Base-by-base conservation (phyloP, 306 rosid species). In the Sechiopsis laciniata region DNA sequence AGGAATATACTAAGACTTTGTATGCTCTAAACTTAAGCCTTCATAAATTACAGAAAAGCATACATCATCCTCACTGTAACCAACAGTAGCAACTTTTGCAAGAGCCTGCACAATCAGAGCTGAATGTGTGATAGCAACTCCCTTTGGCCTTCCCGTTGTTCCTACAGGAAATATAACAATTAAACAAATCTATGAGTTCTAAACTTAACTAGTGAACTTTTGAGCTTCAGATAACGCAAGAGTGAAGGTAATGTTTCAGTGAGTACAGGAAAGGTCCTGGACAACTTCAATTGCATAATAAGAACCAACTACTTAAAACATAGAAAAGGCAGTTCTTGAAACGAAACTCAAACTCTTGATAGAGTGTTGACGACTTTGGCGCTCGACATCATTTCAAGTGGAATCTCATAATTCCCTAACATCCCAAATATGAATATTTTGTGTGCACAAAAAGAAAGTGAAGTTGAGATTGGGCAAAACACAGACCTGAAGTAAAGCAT, bases 131-230 rank as follows among this genome's bases (percentile, higher is more conserved):
- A 94, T 72, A 69, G 86, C 61, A 53, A 91, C 95, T 83, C 97
- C 97, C 79, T 90, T 94, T 59, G 98, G 96, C 82, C 87, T 87
- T 77, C 98, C 97, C 2, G 91, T 89, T 45, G 97, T 90, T 78
- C 98, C 98, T 94, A 59, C 6, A 66, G 57, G 73, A n/a, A 79
- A 78, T 29, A 75, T 69, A 32, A 77, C 32, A 35, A 35, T 37
- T 74, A 26, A 53, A 57, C 40, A 82, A 14, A 56, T 51, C 67
- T 6, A 55, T 12, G 73, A 68, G 20, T 68, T 68, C 57, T 48
- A 68, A 19, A 46, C 35, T 21, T 7, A 68, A 24, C 6, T 15
- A 8, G 26, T 13, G 37, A 67, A 21, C 57, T 68, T 45, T 32
- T 68, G 6, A 68, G 73, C 57, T 68, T 68, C 7, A 45, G 24